Percentiles rank a stretch among this genome's conserved stretches.
Evolutionary conservation across 768 basidiomycete species (phyloP).

Genomic region (Amanita fuliginea): DNA sequence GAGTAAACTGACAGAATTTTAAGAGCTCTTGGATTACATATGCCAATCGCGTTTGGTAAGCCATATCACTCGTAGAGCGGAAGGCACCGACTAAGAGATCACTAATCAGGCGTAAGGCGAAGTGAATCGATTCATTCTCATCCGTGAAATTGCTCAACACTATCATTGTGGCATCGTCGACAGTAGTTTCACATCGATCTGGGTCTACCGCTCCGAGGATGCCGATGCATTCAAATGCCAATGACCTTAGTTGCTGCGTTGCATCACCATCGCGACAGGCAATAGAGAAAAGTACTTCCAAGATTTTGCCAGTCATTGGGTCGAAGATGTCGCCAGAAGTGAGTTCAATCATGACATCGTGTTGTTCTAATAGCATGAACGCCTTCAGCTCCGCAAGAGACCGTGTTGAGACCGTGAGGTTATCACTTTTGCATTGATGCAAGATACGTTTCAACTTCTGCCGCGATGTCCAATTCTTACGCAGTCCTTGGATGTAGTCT

Average conservation of each 20-base stretch:
- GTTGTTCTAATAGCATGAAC: slow-evolving; percentile 42
- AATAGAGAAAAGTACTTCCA: slow-evolving; percentile 55
- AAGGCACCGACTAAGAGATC: slow-evolving; percentile 85
- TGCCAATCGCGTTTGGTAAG: slow-evolving; percentile 81
- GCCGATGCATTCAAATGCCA: slow-evolving; percentile 87
- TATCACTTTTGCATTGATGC: slow-evolving; percentile 69
- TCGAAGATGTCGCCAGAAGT: slow-evolving; percentile 86
- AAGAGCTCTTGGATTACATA: slow-evolving; percentile 89
- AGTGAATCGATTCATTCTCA: slow-evolving; percentile 61
- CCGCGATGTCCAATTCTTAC: slow-evolving; percentile 39
- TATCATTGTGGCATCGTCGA: slow-evolving; percentile 52
- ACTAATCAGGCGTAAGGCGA: slow-evolving; percentile 78
- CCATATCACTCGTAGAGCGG: slow-evolving; percentile 88
- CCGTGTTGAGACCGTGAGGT: slow-evolving; percentile 62
- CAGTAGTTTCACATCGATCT: slow-evolving; percentile 69
- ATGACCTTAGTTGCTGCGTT: slow-evolving; percentile 48
- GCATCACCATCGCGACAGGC: slow-evolving; percentile 75
- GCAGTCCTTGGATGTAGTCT: slow-evolving; percentile 29
- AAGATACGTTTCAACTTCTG: slow-evolving; percentile 55
- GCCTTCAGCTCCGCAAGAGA: slow-evolving; percentile 66
- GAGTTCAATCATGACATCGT: slow-evolving; percentile 44
- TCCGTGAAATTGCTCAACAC: slow-evolving; percentile 75
- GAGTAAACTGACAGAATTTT: slow-evolving; percentile 76
- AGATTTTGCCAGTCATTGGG: slow-evolving; percentile 54
- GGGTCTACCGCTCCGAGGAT: slow-evolving; percentile 91